Conservation (phyloP, 352 stramenopile species). For the Globisporangium yorkense region DNA sequence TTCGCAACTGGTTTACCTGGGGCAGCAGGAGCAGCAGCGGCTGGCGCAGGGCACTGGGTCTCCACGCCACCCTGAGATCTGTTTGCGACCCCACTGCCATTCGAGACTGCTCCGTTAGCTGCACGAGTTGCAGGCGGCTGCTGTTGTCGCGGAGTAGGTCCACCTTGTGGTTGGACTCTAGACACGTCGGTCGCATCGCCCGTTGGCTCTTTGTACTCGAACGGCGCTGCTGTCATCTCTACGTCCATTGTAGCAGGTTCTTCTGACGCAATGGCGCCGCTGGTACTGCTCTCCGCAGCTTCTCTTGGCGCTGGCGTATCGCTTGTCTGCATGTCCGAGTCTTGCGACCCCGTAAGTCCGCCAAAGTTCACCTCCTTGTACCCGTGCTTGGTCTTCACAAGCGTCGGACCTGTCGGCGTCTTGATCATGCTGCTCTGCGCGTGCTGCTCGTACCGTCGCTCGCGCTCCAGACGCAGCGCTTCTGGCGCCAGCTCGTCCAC, state of each 20-base stretch:
- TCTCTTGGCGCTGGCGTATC: not conserved
- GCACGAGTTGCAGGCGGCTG: not conserved
- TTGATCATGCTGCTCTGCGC: constrained; percentile 38
- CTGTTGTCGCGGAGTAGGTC: not conserved
- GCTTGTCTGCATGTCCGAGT: constrained; percentile 3
- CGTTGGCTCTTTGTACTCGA: constrained; percentile 3
- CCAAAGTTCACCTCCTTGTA: constrained; percentile 40
- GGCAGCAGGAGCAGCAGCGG: not conserved
- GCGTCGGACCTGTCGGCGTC: constrained; percentile 17
- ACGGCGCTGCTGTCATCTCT: not conserved
- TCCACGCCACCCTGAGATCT: not conserved
- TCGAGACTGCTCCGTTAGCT: not conserved
- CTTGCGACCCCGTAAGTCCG: constrained; percentile 3
- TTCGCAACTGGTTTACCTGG: not conserved
- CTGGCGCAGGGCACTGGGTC: not conserved
- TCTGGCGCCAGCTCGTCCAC: constrained; percentile 45
- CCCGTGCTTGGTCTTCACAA: constrained; percentile 52
- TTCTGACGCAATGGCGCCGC: not conserved
- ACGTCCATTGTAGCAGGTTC: not conserved
- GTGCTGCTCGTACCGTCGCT: constrained; percentile 34
- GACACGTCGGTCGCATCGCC: not conserved
- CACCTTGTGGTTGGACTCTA: not conserved
- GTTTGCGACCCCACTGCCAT: not conserved
- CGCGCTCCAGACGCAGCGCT: constrained; percentile 36
- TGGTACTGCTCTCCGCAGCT: not conserved